Percentiles rank a stretch among this genome's conserved stretches.
Evolutionary conservation across 805 yeast species (phyloP).

Genomic region (Kuraishia capsulata): DNA sequence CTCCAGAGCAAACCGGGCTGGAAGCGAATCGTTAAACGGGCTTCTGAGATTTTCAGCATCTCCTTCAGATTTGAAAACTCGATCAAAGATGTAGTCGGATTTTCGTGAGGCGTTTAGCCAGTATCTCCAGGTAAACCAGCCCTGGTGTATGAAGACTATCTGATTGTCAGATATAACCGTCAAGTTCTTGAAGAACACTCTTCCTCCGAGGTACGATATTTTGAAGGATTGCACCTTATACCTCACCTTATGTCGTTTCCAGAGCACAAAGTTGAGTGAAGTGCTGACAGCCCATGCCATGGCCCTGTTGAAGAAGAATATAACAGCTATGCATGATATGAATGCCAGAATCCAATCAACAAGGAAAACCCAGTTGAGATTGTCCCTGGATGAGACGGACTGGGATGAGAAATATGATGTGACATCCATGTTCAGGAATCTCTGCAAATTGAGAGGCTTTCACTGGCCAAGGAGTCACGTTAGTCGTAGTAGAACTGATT

Average conservation of each 20-base stretch:
- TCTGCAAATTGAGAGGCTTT: too few species aligned
- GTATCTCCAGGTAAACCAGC: constrained; percentile 82
- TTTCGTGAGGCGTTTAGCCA: constrained; percentile 54
- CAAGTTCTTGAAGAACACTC: constrained; percentile 68
- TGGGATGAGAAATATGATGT: not conserved
- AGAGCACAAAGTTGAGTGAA: constrained; percentile 41
- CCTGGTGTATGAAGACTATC: constrained; percentile 60
- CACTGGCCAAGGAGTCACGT: too few species aligned
- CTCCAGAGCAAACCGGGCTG: constrained; percentile 46
- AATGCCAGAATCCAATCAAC: constrained; percentile 74
- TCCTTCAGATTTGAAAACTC: constrained; percentile 8
- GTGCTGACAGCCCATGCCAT: constrained; percentile 52
- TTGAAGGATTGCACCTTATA: constrained; percentile 67
- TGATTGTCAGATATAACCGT: constrained; percentile 67
- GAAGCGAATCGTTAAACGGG: constrained; percentile 32
- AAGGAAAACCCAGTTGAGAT: constrained; percentile 61
- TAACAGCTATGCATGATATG: constrained; percentile 47
- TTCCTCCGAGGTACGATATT: constrained; percentile 74
- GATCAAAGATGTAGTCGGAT: constrained; percentile 19
- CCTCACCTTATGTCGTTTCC: constrained; percentile 53
- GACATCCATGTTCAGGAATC: constrained; percentile 1
- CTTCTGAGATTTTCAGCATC: constrained; percentile 8
- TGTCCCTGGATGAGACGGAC: constrained; percentile 4
- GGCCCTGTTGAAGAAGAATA: constrained; percentile 71
- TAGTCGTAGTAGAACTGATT: too few species aligned